Base-by-base conservation (phyloP, 306 rosid genomes). In the Malus fusca region DNA sequence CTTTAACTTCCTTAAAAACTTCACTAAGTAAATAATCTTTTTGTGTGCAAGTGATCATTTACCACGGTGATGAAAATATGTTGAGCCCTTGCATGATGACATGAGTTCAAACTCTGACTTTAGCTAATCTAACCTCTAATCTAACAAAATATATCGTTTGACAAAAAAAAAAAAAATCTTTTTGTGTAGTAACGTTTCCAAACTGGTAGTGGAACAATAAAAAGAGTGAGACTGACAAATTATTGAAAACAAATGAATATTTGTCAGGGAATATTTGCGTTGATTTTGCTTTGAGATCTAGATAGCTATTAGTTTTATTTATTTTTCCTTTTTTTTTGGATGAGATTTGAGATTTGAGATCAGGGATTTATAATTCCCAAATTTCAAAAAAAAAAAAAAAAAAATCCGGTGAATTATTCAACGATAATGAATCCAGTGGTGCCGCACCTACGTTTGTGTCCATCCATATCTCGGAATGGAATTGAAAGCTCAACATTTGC, bases 221-320 rank as follows among this genome's bases (percentile, higher is more conserved):
- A 71, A 71, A 53, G 33, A 55, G 30, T 53, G 52, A 58, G 65
- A 35, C 9, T 15, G 35, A n/a, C 35, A 69, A 53, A 64, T 71
- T 65, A 46, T 33, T 55, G 74, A 55, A 42, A 66, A 40, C 19
- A 72, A 35, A 22, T 14, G 23, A 63, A 25, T 30, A 71, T 31
- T 48, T 25, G 56, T 44, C 40, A 31, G 15, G 59, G 80, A 83
- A 75, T 75, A 83, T 75, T 69, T 64, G 71, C 77, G 73, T 82
- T 73, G 33, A 62, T 30, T 30, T 17, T 15, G 10, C 43, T 8
- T 8, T 17, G 58, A 60, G 58, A 60, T 73, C 58, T 25, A 11
- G 35, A 14, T 55, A 26, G 66, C 19, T 13, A 5, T 8, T 11
- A 23, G 30, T 33, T 18, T 19, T 35, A 3, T 37, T 66, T 63